phyloP scores from a whole-genome alignment of 352 stramenopile species.

The Phytophthora chlamydospora region DNA sequence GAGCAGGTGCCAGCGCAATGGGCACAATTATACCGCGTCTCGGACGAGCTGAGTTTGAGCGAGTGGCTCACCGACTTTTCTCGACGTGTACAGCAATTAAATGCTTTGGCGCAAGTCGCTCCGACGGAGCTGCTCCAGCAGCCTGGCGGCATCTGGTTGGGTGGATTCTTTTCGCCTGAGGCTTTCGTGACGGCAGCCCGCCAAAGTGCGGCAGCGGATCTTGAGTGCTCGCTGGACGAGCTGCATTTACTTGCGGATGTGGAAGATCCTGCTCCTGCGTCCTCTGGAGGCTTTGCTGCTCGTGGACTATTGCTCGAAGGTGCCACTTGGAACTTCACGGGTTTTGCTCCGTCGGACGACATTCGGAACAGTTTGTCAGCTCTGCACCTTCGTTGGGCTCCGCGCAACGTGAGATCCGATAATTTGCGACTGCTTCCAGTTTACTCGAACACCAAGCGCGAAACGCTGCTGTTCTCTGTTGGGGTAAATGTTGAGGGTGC shows the following conservation, averaged over 20 bases:
- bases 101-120: conserved; percentile 47
- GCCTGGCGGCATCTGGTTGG: conserved; percentile 82
- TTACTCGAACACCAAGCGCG: conserved; percentile 82
- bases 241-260: conserved; percentile 84
- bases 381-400: conserved; percentile 80
- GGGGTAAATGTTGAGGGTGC: conserved; percentile 57
- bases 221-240: conserved; percentile 89
- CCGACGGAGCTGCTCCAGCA: conserved; percentile 48
- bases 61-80: conserved; percentile 90
- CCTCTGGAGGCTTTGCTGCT: conserved; percentile 59
- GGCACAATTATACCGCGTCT: conserved; percentile 61
- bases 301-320: conserved; percentile 86
- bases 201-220: conserved; percentile 84
- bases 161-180: conserved; percentile 93
- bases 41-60: conserved; percentile 61
- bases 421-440: conserved; percentile 74
- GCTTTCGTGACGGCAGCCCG: conserved; percentile 93
- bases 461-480: conserved; percentile 86
- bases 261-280: conserved; percentile 28
- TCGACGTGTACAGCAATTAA: conserved; percentile 72
- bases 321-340: conserved; percentile 66
- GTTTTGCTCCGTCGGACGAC: conserved; percentile 77
- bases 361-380: conserved; percentile 74
- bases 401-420: conserved; percentile 15
- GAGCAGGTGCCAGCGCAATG: conserved; percentile 74